Evolutionary conservation across 371 early-diverging fungal genomes (phyloP).

Genomic region (Apophysomyces variabilis): DNA sequence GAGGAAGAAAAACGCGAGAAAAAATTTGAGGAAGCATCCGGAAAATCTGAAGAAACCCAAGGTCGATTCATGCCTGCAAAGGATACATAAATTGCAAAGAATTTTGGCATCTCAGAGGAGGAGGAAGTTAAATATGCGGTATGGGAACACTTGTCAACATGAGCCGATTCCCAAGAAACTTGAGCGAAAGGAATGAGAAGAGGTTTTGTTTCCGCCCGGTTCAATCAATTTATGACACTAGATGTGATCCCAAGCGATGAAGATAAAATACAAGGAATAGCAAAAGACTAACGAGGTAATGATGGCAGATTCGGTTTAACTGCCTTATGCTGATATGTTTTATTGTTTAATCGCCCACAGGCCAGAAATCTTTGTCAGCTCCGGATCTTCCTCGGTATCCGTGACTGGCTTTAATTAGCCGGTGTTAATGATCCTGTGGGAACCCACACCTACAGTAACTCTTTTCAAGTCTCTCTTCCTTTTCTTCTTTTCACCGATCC

Average conservation of each 20-base stretch:
- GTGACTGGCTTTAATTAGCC: no score
- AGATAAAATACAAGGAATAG: slow-evolving; percentile 47
- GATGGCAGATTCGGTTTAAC: background rate
- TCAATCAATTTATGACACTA: slow-evolving; percentile 44
- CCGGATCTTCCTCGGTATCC: no score
- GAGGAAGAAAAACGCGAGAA: no score
- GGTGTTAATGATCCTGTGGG: no score
- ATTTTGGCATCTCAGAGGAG: slow-evolving; percentile 47
- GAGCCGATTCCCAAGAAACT: slow-evolving; percentile 41
- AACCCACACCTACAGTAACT: no score
- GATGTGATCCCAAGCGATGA: slow-evolving; percentile 42
- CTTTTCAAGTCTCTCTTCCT: background rate
- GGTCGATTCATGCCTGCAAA: slow-evolving; percentile 60
- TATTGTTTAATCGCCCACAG: no score
- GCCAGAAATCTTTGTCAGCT: no score
- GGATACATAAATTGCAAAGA: slow-evolving; percentile 60
- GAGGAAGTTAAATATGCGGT: slow-evolving; percentile 43
- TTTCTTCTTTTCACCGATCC: no score
- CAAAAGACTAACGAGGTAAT: slow-evolving; percentile 51
- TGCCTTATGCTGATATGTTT: slow-evolving; percentile 1
- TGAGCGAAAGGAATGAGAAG: slow-evolving; percentile 47
- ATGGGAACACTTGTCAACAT: slow-evolving; percentile 33
- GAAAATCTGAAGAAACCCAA: slow-evolving; percentile 49
- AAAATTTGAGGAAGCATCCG: slow-evolving; percentile 58
- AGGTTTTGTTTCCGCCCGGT: slow-evolving; percentile 48